Percentiles rank a stretch among this genome's conserved stretches.
phyloP scores from a whole-genome alignment of 129 eudicot species.

The Cynara cardunculus region DNA sequence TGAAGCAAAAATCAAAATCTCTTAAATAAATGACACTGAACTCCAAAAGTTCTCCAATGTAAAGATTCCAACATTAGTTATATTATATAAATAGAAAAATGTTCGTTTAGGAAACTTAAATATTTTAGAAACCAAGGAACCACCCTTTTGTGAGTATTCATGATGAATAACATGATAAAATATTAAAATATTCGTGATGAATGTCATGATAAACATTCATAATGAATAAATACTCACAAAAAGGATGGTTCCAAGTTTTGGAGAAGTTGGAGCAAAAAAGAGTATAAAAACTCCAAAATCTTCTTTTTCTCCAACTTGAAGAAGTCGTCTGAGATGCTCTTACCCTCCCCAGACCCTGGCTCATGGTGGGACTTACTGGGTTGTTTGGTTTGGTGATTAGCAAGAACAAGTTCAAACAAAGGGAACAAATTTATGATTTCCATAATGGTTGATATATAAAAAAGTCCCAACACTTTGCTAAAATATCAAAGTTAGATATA shows the following conservation, averaged over 20 bases:
- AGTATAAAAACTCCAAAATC: neutral
- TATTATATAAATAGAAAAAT: neutral
- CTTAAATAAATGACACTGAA: neutral
- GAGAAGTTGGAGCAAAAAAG: too few species aligned
- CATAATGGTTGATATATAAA: neutral
- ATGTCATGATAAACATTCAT: too few species aligned
- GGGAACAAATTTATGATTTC: neutral
- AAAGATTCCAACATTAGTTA: neutral
- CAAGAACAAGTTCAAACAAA: slow-evolving; percentile 11
- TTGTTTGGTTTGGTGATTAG: neutral
- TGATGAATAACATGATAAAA: too few species aligned
- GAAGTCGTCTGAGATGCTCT: too few species aligned
- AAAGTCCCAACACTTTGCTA: neutral
- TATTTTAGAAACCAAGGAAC: too few species aligned
- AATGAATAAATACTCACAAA: too few species aligned
- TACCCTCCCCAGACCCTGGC: too few species aligned
- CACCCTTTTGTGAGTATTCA: too few species aligned
- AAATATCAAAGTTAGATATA: neutral
- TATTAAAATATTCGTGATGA: too few species aligned
- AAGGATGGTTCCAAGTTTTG: too few species aligned
- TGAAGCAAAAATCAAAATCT: neutral
- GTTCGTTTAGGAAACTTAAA: too few species aligned
- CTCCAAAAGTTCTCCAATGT: neutral
- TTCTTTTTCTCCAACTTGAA: neutral
- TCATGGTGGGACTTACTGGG: neutral